Conservation (phyloP, 2,329 filamentous ascomycete species). For the Teratosphaeriaceae sp. region DNA sequence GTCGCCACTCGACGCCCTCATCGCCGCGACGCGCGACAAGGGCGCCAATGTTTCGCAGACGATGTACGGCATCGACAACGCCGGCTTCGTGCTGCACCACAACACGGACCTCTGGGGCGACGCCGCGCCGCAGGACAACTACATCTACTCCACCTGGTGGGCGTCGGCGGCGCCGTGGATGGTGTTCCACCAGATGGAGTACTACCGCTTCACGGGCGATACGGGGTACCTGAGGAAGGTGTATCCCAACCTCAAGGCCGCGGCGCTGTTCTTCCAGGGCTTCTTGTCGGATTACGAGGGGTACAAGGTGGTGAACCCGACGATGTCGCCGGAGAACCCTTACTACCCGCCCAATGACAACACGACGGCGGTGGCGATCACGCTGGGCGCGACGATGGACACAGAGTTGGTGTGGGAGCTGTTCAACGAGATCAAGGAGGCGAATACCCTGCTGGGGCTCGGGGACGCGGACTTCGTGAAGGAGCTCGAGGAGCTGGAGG, state of each 20-base stretch:
- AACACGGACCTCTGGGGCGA: constrained; percentile 55
- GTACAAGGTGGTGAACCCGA: constrained; percentile 48
- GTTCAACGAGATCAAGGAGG: constrained; percentile 23
- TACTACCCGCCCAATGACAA: constrained; percentile 3
- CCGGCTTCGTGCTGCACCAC: constrained; percentile 51
- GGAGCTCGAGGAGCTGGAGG: constrained; percentile 37
- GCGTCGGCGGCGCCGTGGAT: constrained; percentile 50
- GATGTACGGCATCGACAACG: constrained; percentile 41
- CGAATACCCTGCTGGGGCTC: constrained; percentile 10
- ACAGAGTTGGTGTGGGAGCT: constrained; percentile 45
- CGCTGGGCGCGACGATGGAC: constrained; percentile 48
- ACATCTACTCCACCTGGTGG: constrained; percentile 37
- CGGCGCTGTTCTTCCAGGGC: constrained; percentile 49
- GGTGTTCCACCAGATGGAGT: constrained; percentile 53
- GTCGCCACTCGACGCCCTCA: constrained; percentile 45
- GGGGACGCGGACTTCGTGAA: constrained; percentile 28
- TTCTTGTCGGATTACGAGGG: constrained; percentile 44
- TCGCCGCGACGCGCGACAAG: constrained; percentile 48
- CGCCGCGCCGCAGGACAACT: constrained; percentile 42
- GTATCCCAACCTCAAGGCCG: constrained; percentile 47
- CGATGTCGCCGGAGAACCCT: constrained; percentile 49
- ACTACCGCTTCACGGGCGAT: constrained; percentile 48
- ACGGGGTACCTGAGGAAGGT: constrained; percentile 37
- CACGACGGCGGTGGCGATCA: constrained; percentile 32
- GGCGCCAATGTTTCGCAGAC: constrained; percentile 47